Percentiles rank a stretch among this genome's conserved stretches.
Evolutionary conservation across 2,329 filamentous ascomycete species (phyloP).

Genomic region (Colletotrichum orbiculare): DNA sequence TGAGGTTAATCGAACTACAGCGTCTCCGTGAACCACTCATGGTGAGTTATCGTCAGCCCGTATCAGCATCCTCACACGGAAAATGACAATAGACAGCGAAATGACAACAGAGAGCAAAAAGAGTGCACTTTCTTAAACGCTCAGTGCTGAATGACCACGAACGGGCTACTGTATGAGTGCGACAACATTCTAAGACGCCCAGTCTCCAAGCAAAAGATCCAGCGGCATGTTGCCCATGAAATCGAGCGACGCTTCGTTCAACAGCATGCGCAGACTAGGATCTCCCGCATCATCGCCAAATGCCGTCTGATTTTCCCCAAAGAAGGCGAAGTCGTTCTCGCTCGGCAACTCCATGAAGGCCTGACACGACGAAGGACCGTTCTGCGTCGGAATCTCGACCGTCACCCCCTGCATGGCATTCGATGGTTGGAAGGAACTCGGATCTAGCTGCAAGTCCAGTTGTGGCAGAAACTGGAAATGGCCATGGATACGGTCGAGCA

Average conservation of each 20-base stretch:
- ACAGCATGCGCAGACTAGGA: slow-evolving; percentile 8
- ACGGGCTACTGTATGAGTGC: background rate
- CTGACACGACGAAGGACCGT: background rate
- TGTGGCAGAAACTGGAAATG: slow-evolving; percentile 17
- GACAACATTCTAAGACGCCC: background rate
- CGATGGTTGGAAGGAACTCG: background rate
- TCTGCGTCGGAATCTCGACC: background rate
- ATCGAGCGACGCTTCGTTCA: slow-evolving; percentile 7
- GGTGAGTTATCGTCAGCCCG: too few species aligned
- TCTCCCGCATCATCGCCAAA: slow-evolving; percentile 1
- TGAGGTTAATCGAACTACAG: too few species aligned
- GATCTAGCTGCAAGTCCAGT: background rate
- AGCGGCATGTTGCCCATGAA: slow-evolving; percentile 26
- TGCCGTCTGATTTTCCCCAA: slow-evolving; percentile 8
- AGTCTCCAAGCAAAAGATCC: slow-evolving; percentile 8
- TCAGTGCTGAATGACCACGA: background rate
- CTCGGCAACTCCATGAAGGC: background rate
- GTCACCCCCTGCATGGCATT: background rate
- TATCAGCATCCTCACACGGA: too few species aligned
- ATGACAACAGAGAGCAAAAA: background rate
- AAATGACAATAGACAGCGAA: too few species aligned
- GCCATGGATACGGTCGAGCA: slow-evolving; percentile 24
- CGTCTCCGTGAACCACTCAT: too few species aligned
- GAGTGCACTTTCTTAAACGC: background rate
- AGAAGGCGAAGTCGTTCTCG: slow-evolving; percentile 23